phyloP scores from a whole-genome alignment of 345 rosid species.

The Kandelia obovata region DNA sequence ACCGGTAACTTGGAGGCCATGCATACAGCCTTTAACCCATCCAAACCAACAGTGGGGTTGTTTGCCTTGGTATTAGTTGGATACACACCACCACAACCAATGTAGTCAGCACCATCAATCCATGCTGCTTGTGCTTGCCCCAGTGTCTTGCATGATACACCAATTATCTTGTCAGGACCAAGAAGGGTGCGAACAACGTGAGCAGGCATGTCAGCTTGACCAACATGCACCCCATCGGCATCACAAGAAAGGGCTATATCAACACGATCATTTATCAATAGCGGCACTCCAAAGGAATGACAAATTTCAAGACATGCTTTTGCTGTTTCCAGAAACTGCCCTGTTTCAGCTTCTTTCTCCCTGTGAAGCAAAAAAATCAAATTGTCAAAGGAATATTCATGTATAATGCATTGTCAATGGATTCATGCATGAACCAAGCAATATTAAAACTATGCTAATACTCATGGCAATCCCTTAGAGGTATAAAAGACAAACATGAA shows the following conservation, averaged over 20 bases:
- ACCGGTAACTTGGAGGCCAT: slow-evolving; percentile 71
- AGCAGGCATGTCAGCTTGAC: slow-evolving; percentile 85
- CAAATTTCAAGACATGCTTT: slow-evolving; percentile 64
- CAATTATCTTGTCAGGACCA: slow-evolving; percentile 84
- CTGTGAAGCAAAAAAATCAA: slow-evolving; percentile 1
- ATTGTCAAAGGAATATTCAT: neutral
- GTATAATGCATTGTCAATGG: neutral
- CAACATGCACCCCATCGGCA: slow-evolving; percentile 90
- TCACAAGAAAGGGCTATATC: slow-evolving; percentile 84
- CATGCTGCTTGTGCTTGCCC: slow-evolving; percentile 85
- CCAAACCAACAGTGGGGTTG: slow-evolving; percentile 71
- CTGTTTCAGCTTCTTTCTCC: slow-evolving; percentile 70
- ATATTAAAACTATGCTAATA: neutral
- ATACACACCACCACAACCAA: slow-evolving; percentile 87
- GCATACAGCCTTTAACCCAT: slow-evolving; percentile 73
- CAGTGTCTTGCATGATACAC: slow-evolving; percentile 82
- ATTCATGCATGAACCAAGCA: neutral
- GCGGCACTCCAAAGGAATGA: slow-evolving; percentile 46
- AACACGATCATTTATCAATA: slow-evolving; percentile 78
- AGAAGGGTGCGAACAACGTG: slow-evolving; percentile 57
- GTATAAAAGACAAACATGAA: neutral
- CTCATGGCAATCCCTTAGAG: neutral
- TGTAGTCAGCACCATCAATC: slow-evolving; percentile 84
- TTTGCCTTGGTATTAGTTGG: slow-evolving; percentile 77
- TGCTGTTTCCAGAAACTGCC: slow-evolving; percentile 65